A percentile compares a stretch with the other conserved stretches of the same genome.
These are phyloP conservation scores for Diaporthe destruens DNA, from an alignment of 2,329 filamentous ascomycete genomes.

Conservation along the genomic window DNA sequence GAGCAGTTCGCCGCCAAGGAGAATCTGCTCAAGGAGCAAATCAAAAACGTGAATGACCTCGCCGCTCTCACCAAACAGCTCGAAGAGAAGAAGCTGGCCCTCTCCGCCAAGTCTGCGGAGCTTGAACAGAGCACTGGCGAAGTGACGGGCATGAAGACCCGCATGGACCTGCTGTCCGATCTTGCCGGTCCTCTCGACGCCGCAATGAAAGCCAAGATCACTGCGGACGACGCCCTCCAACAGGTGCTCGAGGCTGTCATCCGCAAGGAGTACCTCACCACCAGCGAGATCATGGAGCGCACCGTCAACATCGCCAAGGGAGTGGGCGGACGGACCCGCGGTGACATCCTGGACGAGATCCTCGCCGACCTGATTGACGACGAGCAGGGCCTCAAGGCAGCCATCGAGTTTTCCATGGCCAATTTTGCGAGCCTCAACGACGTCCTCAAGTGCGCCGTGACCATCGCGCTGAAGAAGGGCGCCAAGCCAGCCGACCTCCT, in stretches of 20 bases:
- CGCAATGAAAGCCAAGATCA: neutral
- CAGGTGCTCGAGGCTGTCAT: neutral
- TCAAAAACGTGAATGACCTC: neutral
- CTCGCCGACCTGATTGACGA: neutral
- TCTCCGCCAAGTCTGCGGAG: neutral
- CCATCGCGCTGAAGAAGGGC: neutral
- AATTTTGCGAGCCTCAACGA: neutral
- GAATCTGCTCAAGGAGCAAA: neutral
- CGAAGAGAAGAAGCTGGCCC: neutral
- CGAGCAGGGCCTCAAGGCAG: neutral
- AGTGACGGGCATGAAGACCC: neutral
- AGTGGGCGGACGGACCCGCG: neutral
- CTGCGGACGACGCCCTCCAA: neutral
- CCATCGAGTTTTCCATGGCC: neutral
- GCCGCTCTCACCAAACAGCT: neutral
- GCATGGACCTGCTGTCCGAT: neutral
- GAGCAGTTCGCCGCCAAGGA: neutral
- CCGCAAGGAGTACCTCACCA: neutral
- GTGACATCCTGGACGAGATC: neutral
- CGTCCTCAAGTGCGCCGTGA: neutral
- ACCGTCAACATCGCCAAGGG: neutral
- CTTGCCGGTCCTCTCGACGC: neutral
- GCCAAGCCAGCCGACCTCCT: neutral
- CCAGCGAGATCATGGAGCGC: neutral
- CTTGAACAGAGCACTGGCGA: neutral